Percentiles rank a stretch among this genome's conserved stretches.
phyloP scores from a whole-genome alignment of 805 yeast genomes.

The Yarrowia porcina region DNA sequence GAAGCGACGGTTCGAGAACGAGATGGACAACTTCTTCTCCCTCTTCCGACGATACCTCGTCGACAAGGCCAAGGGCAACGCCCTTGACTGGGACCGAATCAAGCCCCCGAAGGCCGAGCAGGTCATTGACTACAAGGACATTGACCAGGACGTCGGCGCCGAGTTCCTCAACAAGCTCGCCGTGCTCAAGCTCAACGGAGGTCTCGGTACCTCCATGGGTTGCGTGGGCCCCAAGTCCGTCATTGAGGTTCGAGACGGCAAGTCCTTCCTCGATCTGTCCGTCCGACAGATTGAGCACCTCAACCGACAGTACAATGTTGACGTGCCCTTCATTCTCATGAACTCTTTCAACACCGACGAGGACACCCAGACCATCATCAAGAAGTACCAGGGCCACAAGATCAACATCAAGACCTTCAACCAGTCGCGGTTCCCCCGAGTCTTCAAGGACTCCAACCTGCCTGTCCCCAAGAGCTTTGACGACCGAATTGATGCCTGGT shows the following conservation, averaged over 20 bases:
- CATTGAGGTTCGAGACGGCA: constrained; percentile 98
- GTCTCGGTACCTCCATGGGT: constrained; percentile 98
- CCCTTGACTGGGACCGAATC: constrained; percentile 93
- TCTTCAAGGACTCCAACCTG: constrained; percentile 88
- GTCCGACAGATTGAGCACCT: constrained; percentile 96
- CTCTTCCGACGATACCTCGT: constrained; percentile 87
- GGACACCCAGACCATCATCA: constrained; percentile 91
- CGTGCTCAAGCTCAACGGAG: constrained; percentile 95
- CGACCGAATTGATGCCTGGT: constrained; percentile 85
- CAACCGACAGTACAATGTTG: constrained; percentile 84
- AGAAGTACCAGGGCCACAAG: constrained; percentile 95
- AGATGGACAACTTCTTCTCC: constrained; percentile 92
- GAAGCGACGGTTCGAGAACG: constrained; percentile 66
- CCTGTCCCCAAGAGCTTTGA: constrained; percentile 82
- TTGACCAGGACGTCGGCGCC: constrained; percentile 44
- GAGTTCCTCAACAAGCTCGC: constrained; percentile 76
- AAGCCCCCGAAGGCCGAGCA: constrained; percentile 86
- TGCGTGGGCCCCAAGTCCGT: constrained; percentile 99
- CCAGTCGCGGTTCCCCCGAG: constrained; percentile 97
- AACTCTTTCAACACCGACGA: constrained; percentile 97
- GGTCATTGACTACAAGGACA: constrained; percentile 71
- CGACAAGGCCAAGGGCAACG: constrained; percentile 81
- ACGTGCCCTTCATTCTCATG: constrained; percentile 95
- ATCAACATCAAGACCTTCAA: constrained; percentile 92
- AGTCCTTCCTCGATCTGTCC: constrained; percentile 89